Base-by-base conservation (phyloP, 129 eudicot species). In the Flaveria sonorensis region DNA sequence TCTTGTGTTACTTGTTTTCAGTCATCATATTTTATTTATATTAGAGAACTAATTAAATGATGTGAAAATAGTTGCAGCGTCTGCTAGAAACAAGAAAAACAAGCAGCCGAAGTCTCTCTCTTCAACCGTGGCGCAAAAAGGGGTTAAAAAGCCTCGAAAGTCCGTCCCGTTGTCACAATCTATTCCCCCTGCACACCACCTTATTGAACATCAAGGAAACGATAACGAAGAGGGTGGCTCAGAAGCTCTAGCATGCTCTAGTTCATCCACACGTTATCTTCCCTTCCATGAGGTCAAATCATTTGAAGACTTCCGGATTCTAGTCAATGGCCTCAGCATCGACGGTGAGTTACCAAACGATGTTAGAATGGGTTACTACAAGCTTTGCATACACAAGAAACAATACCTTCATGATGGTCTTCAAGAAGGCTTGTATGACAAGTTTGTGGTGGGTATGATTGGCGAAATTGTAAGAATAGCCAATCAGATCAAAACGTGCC, bases 391-490 rank as follows among this genome's bases (percentile, higher is more conserved):
- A n/a, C n/a, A n/a, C n/a, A n/a, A n/a, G n/a, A n/a, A n/a, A n/a
- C n/a, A n/a, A n/a, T n/a, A n/a, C n/a, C n/a, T n/a, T n/a, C n/a
- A n/a, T n/a, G n/a, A n/a, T n/a, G n/a, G n/a, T n/a, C n/a, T n/a
- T n/a, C n/a, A n/a, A n/a, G n/a, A n/a, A n/a, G n/a, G n/a, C n/a
- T n/a, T n/a, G n/a, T n/a, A n/a, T n/a, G n/a, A n/a, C n/a, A n/a
- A n/a, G n/a, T n/a, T n/a, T n/a, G n/a, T n/a, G n/a, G n/a, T n/a
- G n/a, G n/a, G n/a, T n/a, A n/a, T n/a, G n/a, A n/a, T n/a, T n/a
- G n/a, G n/a, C n/a, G n/a, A n/a, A n/a, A n/a, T n/a, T 10, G 84
- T 92, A 16, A 81, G 59, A 74, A 86, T 84, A 72, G 86, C 93
- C 11, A 86, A 88, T 24, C 80, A 82, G 52, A 68, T 92, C 24